Evolutionary conservation across 176 grass and related monocot species (phyloP).

Genomic region (Rhynchospora pubera): DNA sequence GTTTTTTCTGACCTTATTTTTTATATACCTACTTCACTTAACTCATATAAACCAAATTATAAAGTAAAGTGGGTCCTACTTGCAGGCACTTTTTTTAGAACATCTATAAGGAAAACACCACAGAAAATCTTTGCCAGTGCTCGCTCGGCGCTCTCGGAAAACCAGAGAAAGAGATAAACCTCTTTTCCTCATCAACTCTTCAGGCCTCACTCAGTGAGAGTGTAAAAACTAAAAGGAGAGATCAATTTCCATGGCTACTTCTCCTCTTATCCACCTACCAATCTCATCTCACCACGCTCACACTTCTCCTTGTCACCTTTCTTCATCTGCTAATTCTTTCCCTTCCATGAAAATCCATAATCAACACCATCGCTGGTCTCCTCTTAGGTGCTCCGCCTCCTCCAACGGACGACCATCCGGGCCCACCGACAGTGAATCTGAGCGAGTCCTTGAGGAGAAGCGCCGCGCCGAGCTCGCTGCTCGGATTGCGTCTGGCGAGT

Average conservation of each 20-base stretch:
- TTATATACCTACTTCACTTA: no score
- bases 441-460: slow-evolving; percentile 46
- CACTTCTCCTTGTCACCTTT: background rate
- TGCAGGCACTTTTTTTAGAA: no score
- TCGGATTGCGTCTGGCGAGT: slow-evolving; percentile 90
- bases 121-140: no score
- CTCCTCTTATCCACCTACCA: slow-evolving; percentile 15
- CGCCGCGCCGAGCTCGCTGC: slow-evolving; percentile 57
- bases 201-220: background rate
- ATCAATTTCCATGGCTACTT: slow-evolving; percentile 32
- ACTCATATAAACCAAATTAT: no score
- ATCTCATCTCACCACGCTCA: slow-evolving; percentile 5
- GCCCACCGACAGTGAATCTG: slow-evolving; percentile 14
- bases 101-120: no score
- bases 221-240: background rate
- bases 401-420: slow-evolving; percentile 11
- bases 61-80: no score
- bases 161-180: no score
- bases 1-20: no score
- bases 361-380: slow-evolving; percentile 11
- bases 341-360: background rate
- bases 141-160: no score
- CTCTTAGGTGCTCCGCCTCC: slow-evolving; percentile 49
- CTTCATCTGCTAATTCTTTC: slow-evolving; percentile 15
- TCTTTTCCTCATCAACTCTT: no score